Evolutionary conservation across 257 asterid species (phyloP), one percentile per base, ranked within the genome.

Genomic region (Cynanchum wilfordii): DNA sequence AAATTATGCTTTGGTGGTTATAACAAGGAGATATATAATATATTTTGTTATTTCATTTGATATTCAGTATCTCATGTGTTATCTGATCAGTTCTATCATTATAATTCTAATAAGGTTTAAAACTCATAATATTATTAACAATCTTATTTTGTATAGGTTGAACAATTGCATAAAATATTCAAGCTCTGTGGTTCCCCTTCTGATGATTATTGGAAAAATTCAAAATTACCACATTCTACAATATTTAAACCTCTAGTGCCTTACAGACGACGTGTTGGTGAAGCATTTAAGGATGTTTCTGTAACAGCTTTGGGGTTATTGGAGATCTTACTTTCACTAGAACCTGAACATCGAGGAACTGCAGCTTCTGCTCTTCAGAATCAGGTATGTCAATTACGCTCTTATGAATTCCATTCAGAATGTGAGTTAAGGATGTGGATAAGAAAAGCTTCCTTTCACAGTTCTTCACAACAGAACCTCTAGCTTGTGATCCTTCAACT

Each of bases 151-250:
- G 63, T 2, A 8, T 66, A 86, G 95, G 87, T 86, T 73, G 95
- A 86, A 58, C 95, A 88, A 78, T 75, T 88, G 73, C 92, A 86
- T 70, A 82, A 84, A 52, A 85, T 86, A 68, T 88, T 81, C 80
- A 86, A 86, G 83, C 84, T 88, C 70, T 88, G 94, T 73, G 94
- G 94, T 66, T 83, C 90, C 44, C 91, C 93, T 12, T 73, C 86
- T n/a, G 90, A 81, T 17, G 89, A 88, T 13, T 88, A 84, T 69
- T 88, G 91, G 90, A 80, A 69, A 69, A 85, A 84, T 63, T 74
- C 86, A 30, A 78, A 77, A 81, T 79, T 85, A 70, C 87, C 92
- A 3, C 75, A 80, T 57, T 79, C 85, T 42, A 71, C 85, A 62
- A 72, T 85, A 54, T 85, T 86, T 74, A 88, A 80, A 76, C 87